phyloP scores from a whole-genome alignment of 1,284 basidiomycete genomes.

The Sporisorium reilianum region DNA sequence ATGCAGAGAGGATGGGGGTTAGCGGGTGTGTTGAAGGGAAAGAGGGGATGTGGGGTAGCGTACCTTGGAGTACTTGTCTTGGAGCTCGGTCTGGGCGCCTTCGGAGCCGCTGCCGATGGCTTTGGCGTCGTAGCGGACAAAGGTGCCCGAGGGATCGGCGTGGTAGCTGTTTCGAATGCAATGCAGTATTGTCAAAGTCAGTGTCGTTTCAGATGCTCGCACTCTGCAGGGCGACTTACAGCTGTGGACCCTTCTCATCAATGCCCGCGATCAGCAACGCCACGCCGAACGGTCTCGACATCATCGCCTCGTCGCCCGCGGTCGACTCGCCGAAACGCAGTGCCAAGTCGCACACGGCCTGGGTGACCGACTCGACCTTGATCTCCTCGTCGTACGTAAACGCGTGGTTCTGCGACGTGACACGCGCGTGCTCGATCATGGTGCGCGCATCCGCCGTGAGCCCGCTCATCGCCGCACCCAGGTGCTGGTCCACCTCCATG shows the following conservation, averaged over 20 bases:
- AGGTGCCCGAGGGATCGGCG: conserved; percentile 99
- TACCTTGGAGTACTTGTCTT: conserved; percentile 94
- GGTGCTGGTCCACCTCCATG: conserved; percentile 97
- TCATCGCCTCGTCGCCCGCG: conserved; percentile 94
- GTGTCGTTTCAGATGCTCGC: no score
- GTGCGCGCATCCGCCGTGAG: conserved; percentile 97
- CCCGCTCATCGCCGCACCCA: conserved; percentile 98
- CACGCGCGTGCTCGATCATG: conserved; percentile 99
- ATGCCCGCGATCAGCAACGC: conserved; percentile 95
- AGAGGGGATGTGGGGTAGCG: background rate
- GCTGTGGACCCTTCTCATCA: conserved; percentile 94
- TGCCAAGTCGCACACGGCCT: conserved; percentile 97
- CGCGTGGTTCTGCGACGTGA: conserved; percentile 88
- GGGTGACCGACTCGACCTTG: conserved; percentile 84
- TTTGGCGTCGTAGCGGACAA: conserved; percentile 96
- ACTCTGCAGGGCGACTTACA: conserved; percentile 71
- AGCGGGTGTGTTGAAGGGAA: background rate
- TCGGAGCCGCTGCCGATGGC: conserved; percentile 98
- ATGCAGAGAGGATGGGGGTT: background rate
- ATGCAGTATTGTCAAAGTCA: no score
- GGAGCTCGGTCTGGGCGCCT: conserved; percentile 94
- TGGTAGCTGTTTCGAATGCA: conserved; percentile 72
- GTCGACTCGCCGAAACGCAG: conserved; percentile 98
- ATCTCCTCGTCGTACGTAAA: conserved; percentile 98
- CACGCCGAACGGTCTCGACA: conserved; percentile 92